Evolutionary conservation across 2,329 filamentous ascomycete species (phyloP).

Genomic region (Pseudopyricularia javanii): DNA sequence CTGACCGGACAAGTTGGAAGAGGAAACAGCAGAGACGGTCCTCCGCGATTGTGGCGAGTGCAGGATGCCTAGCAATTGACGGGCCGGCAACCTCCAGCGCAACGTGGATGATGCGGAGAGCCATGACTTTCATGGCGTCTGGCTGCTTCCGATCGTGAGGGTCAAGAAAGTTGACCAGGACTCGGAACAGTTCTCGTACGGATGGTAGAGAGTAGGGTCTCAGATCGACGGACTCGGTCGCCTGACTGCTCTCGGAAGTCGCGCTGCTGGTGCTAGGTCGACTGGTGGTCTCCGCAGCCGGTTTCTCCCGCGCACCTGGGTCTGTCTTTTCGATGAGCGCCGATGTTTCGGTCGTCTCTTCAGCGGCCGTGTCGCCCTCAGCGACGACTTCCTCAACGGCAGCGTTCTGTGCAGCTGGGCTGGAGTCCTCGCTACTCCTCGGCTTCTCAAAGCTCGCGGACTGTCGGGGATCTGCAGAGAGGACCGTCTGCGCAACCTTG

Average conservation of each 20-base stretch:
- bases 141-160: slow-evolving; percentile 88
- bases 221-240: slow-evolving; percentile 42
- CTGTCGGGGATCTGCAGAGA: slow-evolving; percentile 13
- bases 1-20: slow-evolving; percentile 90
- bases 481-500: slow-evolving; percentile 5
- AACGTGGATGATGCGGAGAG: slow-evolving; percentile 90
- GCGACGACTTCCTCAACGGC: not conserved
- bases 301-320: not conserved
- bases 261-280: slow-evolving; percentile 7
- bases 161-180: slow-evolving; percentile 85
- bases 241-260: slow-evolving; percentile 12
- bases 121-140: slow-evolving; percentile 95
- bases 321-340: not conserved
- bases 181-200: slow-evolving; percentile 86
- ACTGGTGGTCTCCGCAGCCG: slow-evolving; percentile 5
- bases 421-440: slow-evolving; percentile 13
- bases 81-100: slow-evolving; percentile 92
- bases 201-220: slow-evolving; percentile 89
- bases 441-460: slow-evolving; percentile 30
- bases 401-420: not conserved
- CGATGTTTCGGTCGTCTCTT: slow-evolving; percentile 3
- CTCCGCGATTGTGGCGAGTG: slow-evolving; percentile 75
- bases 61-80: slow-evolving; percentile 85
- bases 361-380: slow-evolving; percentile 3
- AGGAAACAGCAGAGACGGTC: slow-evolving; percentile 88